phyloP scores from a whole-genome alignment of 805 yeast species.

The Pichia cabralensis region DNA sequence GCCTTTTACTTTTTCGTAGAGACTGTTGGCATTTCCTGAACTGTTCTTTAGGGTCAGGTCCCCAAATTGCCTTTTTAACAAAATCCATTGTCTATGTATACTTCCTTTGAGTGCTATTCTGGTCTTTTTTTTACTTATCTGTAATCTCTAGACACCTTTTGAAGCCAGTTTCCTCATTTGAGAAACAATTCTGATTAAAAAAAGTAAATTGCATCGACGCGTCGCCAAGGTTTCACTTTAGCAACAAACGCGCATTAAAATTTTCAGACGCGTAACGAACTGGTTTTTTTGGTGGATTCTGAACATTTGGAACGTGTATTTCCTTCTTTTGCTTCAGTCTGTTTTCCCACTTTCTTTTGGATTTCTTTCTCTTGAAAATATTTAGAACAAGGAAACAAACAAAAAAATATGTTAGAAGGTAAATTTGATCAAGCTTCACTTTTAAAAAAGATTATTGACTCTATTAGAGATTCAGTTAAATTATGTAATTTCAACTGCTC shows the following conservation, averaged over 20 bases:
- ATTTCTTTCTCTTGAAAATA: not conserved
- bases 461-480: conserved; percentile 90
- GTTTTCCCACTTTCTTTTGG: not conserved
- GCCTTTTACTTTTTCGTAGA: conserved; percentile 76
- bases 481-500: conserved; percentile 95
- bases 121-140: not conserved
- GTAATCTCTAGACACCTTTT: too few relatives aligned
- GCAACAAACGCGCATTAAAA: too few relatives aligned
- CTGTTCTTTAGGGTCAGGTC: conserved; percentile 93
- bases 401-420: conserved; percentile 76
- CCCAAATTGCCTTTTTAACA: conserved; percentile 82
- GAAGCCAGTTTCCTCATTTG: too few relatives aligned
- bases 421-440: conserved; percentile 88
- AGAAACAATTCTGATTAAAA: too few relatives aligned
- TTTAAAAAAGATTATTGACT: conserved; percentile 83
- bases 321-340: not conserved
- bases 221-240: not conserved
- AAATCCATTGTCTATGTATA: conserved; percentile 56
- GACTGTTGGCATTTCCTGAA: conserved; percentile 69
- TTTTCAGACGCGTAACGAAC: not conserved
- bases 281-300: too few relatives aligned
- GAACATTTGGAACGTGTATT: too few relatives aligned
- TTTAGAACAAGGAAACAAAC: not conserved
- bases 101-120: too few relatives aligned
- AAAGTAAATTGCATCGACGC: not conserved